Percentiles rank a stretch among this genome's conserved stretches.
Evolutionary conservation across 2,329 filamentous ascomycete genomes (phyloP).

Genomic region (Fonsecaea erecta): DNA sequence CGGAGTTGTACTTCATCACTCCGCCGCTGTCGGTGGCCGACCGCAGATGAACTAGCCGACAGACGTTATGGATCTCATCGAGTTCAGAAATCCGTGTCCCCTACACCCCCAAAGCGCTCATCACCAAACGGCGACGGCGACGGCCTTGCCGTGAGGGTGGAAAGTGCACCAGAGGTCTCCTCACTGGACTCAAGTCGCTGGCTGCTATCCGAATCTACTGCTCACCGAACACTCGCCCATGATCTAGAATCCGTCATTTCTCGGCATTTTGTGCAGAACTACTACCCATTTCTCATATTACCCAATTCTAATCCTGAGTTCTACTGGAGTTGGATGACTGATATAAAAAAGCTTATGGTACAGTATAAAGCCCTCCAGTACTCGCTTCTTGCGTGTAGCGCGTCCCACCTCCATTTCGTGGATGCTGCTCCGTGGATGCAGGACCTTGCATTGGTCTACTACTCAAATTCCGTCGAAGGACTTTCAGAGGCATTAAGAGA

Average conservation of each 20-base stretch:
- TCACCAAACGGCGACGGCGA: background rate
- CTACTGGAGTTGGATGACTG: conserved; percentile 27
- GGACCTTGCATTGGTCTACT: conserved; percentile 29
- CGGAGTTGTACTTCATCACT: conserved; percentile 17
- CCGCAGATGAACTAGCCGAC: conserved; percentile 25
- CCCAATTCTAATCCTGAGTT: conserved; percentile 27
- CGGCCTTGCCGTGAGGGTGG: background rate
- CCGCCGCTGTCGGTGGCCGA: conserved; percentile 28
- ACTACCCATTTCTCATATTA: conserved; percentile 23
- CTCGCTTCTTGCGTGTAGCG: conserved; percentile 26
- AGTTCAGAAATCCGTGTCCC: conserved; percentile 6
- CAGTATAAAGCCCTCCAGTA: conserved; percentile 24
- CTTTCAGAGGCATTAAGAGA: conserved; percentile 23
- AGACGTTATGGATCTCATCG: conserved; percentile 23
- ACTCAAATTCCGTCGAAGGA: conserved; percentile 23
- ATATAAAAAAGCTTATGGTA: conserved; percentile 27
- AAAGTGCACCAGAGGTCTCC: background rate
- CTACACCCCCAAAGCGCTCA: background rate
- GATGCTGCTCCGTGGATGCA: conserved; percentile 27
- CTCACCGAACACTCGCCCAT: conserved; percentile 19
- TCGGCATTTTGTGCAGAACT: conserved; percentile 29
- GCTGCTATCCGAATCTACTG: conserved; percentile 20
- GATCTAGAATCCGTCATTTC: conserved; percentile 28
- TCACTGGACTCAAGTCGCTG: conserved; percentile 12
- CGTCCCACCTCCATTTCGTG: conserved; percentile 27